phyloP scores from a whole-genome alignment of 768 basidiomycete species.

The Hypholoma fasciculare region DNA sequence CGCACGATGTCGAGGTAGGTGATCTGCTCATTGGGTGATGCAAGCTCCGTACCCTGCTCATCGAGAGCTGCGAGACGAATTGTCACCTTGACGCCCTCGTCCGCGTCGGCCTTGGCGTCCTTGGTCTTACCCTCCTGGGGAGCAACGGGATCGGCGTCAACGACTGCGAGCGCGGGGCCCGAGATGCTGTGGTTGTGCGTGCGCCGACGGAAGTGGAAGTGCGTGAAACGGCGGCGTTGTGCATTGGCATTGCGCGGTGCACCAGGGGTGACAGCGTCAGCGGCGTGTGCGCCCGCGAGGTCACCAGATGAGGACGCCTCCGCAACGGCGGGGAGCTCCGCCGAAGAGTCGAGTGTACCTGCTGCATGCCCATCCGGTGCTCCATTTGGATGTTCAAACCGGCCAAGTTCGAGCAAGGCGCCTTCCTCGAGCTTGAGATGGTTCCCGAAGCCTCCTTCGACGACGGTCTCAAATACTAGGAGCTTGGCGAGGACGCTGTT shows the following conservation, averaged over 20 bases:
- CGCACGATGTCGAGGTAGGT: slow-evolving; percentile 88
- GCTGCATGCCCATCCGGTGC: neutral
- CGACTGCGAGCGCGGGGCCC: slow-evolving; percentile 77
- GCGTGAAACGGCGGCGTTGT: slow-evolving; percentile 57
- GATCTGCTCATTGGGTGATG: slow-evolving; percentile 78
- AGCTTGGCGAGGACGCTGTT: slow-evolving; percentile 41
- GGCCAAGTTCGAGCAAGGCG: slow-evolving; percentile 76
- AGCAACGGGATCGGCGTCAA: slow-evolving; percentile 64
- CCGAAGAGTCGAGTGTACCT: slow-evolving; percentile 6
- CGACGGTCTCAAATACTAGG: slow-evolving; percentile 61
- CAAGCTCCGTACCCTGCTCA: slow-evolving; percentile 65
- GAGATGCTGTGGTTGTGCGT: slow-evolving; percentile 51
- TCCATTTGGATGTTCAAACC: slow-evolving; percentile 52
- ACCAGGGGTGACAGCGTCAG: slow-evolving; percentile 3
- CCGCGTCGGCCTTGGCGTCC: slow-evolving; percentile 33
- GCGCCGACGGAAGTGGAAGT: slow-evolving; percentile 68
- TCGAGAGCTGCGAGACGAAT: slow-evolving; percentile 85
- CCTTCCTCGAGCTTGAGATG: slow-evolving; percentile 74
- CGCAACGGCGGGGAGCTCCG: slow-evolving; percentile 12
- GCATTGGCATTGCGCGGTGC: neutral
- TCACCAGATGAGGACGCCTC: slow-evolving; percentile 15
- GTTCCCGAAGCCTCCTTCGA: slow-evolving; percentile 84
- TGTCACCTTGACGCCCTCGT: slow-evolving; percentile 73
- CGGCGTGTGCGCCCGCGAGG: neutral
- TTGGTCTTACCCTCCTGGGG: slow-evolving; percentile 32